Evolutionary conservation across 2,329 filamentous ascomycete species (phyloP).

Genomic region (Stemphylium beticola): DNA sequence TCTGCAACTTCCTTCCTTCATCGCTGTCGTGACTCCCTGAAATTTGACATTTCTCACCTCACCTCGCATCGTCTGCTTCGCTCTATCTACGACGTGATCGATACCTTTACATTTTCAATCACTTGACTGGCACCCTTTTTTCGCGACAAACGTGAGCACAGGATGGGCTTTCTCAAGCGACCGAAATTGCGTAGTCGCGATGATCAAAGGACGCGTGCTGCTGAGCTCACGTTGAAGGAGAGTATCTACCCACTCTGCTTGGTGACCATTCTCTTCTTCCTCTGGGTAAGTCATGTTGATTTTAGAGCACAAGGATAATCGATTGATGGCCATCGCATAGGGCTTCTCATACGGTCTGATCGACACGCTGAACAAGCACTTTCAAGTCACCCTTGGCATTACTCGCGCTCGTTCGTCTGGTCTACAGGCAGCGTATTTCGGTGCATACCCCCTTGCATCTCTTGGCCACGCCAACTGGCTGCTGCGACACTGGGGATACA

Average conservation of each 20-base stretch:
- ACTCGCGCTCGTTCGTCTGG: conserved; percentile 53
- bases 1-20: no score
- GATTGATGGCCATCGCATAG: conserved; percentile 21
- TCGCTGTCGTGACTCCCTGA: background rate
- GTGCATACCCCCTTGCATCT: conserved; percentile 57
- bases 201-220: conserved; percentile 58
- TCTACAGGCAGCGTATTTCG: conserved; percentile 58
- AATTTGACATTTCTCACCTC: background rate
- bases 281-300: conserved; percentile 57
- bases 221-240: conserved; percentile 69
- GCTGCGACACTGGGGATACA: conserved; percentile 58
- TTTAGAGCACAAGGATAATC: background rate
- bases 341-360: conserved; percentile 64
- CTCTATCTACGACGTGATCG: background rate
- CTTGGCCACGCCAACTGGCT: conserved; percentile 58
- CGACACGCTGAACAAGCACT: conserved; percentile 60
- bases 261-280: conserved; percentile 70
- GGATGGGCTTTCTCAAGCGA: conserved; percentile 42
- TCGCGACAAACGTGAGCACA: background rate
- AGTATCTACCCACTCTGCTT: conserved; percentile 71
- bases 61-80: background rate
- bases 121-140: background rate
- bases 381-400: conserved; percentile 54
- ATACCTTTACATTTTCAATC: background rate
- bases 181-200: conserved; percentile 40